Base-by-base conservation (phyloP, 2,329 filamentous ascomycete genomes). In the Ophiostoma pallidulum region DNA sequence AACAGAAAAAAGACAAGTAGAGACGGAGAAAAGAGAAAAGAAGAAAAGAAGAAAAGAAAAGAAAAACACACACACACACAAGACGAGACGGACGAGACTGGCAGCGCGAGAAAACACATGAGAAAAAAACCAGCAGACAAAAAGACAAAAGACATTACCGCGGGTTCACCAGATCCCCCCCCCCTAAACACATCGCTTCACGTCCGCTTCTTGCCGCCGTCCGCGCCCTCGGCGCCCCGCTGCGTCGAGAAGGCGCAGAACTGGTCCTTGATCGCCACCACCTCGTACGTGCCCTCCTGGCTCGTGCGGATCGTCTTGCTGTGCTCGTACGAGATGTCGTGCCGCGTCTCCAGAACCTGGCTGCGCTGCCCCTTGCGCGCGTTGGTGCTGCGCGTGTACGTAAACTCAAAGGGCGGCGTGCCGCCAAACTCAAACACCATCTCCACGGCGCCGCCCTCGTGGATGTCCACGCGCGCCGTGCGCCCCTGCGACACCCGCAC, bases 241-340 rank as follows among this genome's bases (percentile, higher is more conserved):
- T 82, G 76, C 51, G 82, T 91, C 39, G 86, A 86, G 65, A 94
- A 95, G 22, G 87, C 82, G 63, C 92, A 98, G 68, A 79, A 94
- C 59, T 80, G 80, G 66, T 98, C 92, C 72, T 94, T 94, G 66
- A 98, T 95, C 10, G 87, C 84, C 26, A 97, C 86, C 16, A 98
- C 91, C 68, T 98, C 92, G 62, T 98, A 98, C 56, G 89, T 95
- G 42, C 92, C 92, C 72, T 97, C 92, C 61, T 95, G 86, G 57
- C 84, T 89, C 22, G 90, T 89, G 58, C 82, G 82, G 57, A 97
- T 78, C 22, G 80, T 78, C 74, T 94, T 90, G 59, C 71, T 82
- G 63, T 87, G 77, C 59, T 94, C 87, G 53, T 90, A 78, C 41
- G 85, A 91, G 16, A 85, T 74, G 57, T 96, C 90, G 56, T 92